phyloP scores from a whole-genome alignment of 805 yeast genomes.

The Sugiyamaella qingdaonensis region DNA sequence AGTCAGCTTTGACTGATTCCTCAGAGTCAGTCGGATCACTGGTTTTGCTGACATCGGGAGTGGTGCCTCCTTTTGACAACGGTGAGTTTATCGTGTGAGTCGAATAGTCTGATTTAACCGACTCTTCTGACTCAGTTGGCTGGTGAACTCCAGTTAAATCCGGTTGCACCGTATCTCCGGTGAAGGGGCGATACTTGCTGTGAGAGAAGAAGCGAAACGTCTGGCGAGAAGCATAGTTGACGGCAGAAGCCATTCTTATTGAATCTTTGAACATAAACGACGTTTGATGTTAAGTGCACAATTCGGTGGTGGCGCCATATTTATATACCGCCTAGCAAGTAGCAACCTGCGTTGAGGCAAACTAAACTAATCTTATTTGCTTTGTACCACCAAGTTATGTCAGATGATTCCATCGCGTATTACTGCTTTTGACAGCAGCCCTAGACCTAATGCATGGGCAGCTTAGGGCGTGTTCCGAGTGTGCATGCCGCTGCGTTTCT shows the following conservation, averaged over 20 bases:
- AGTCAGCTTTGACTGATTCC: conserved; percentile 18
- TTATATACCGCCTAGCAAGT: too few species aligned
- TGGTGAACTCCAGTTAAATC: not conserved
- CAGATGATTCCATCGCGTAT: too few species aligned
- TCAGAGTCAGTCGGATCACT: conserved; percentile 14
- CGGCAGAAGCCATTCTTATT: not conserved
- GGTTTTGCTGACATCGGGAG: conserved; percentile 2
- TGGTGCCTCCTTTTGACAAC: not conserved
- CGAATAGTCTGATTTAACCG: not conserved
- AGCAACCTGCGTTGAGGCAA: too few species aligned
- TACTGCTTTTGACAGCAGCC: too few species aligned
- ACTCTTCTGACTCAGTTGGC: not conserved
- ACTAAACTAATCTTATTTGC: too few species aligned
- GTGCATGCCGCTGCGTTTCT: too few species aligned
- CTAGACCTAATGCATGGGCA: too few species aligned
- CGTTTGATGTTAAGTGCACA: too few species aligned
- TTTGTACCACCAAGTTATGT: too few species aligned
- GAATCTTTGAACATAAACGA: not conserved
- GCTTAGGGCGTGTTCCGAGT: too few species aligned
- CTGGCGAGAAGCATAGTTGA: not conserved
- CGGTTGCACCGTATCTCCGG: not conserved
- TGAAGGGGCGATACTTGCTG: not conserved
- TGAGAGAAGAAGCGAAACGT: not conserved
- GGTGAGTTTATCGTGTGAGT: not conserved
- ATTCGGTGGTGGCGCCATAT: too few species aligned